Evolutionary conservation across 768 basidiomycete genomes (phyloP).

Genomic region (Termitomyces titanicus): DNA sequence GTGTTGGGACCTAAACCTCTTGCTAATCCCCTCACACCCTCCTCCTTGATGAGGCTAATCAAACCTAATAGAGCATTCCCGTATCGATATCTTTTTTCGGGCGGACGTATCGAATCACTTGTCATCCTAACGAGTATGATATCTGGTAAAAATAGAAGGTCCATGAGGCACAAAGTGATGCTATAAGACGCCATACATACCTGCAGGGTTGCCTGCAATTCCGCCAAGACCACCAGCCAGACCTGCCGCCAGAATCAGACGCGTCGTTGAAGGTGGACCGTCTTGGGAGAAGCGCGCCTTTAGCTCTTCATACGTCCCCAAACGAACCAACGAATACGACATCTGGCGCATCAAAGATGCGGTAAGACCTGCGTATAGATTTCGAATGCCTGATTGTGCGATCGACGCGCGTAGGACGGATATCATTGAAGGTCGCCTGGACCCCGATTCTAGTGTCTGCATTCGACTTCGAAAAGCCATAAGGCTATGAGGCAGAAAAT

Average conservation of each 20-base stretch:
- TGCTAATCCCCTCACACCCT: constrained; percentile 65
- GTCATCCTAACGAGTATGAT: constrained; percentile 85
- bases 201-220: constrained; percentile 81
- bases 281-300: constrained; percentile 52
- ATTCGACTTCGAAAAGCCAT: constrained; percentile 52
- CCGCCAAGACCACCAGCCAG: constrained; percentile 81
- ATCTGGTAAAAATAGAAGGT: constrained; percentile 33
- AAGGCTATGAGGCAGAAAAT: not conserved
- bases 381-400: constrained; percentile 62
- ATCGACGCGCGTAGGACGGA: constrained; percentile 63
- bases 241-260: constrained; percentile 61
- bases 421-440: constrained; percentile 60
- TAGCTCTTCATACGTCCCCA: constrained; percentile 79
- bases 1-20: constrained; percentile 79
- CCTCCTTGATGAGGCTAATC: constrained; percentile 57
- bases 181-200: constrained; percentile 22
- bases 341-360: constrained; percentile 86
- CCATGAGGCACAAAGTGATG: not conserved
- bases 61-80: constrained; percentile 76
- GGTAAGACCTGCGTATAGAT: constrained; percentile 77
- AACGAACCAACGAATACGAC: constrained; percentile 84
- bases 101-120: constrained; percentile 73
- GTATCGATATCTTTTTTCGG: constrained; percentile 74
- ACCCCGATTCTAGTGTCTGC: constrained; percentile 63
- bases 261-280: constrained; percentile 48